These are phyloP conservation scores for Amphibolis antarctica DNA, from an alignment of 106 monocot species.

Conservation along the genomic window DNA sequence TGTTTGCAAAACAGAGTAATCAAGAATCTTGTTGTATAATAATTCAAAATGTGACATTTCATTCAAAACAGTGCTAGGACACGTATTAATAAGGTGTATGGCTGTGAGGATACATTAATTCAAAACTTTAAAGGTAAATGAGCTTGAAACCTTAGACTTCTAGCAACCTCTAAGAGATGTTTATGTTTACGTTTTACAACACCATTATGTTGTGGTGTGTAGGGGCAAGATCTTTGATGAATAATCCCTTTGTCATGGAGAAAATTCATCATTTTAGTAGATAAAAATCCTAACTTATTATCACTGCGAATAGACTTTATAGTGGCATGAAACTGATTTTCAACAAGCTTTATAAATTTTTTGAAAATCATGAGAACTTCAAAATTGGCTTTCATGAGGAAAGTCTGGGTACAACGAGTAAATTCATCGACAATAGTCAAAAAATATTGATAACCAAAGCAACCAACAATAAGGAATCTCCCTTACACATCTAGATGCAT, in stretches of 20 bases:
- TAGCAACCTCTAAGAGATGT: not conserved
- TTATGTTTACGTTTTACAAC: not conserved
- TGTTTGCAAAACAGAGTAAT: not conserved
- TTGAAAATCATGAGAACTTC: not conserved
- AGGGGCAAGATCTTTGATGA: not conserved
- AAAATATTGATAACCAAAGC: constrained; percentile 8
- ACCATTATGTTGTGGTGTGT: constrained; percentile 1
- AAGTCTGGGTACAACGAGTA: constrained; percentile 3
- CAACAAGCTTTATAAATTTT: not conserved
- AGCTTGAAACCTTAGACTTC: not conserved
- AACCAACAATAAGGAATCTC: not conserved
- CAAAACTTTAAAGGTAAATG: not conserved
- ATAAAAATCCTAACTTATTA: not conserved
- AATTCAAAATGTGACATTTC: not conserved
- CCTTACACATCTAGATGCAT: not conserved
- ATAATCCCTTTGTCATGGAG: not conserved
- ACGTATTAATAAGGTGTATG: not conserved
- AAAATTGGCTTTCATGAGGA: not conserved
- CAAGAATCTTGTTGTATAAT: not conserved
- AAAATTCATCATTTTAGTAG: not conserved
- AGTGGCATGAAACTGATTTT: not conserved
- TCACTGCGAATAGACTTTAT: not conserved
- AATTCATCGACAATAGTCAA: constrained; percentile 13
- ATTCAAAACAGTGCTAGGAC: not conserved
- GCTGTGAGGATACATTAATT: not conserved